Conservation (phyloP, 345 rosid species). For the Eucalyptus rudis region DNA sequence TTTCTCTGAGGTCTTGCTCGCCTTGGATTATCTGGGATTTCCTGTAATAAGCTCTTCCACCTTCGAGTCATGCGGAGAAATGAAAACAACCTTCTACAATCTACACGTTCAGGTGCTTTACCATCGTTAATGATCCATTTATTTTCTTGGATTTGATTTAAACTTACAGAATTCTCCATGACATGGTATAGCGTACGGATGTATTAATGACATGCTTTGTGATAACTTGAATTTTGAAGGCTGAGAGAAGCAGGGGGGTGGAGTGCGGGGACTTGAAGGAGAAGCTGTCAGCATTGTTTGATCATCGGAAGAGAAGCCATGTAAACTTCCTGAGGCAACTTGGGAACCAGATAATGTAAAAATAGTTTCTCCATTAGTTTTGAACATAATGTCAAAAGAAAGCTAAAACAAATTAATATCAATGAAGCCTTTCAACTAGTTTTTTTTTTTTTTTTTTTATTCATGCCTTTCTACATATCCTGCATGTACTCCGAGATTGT, state of each 20-base stretch:
- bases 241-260: background rate
- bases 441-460: too few species aligned
- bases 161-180: background rate
- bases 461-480: background rate
- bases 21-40: conserved; percentile 32
- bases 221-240: background rate
- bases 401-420: background rate
- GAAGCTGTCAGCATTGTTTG: conserved; percentile 15
- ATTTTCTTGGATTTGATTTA: background rate
- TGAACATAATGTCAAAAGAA: background rate
- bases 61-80: conserved; percentile 28
- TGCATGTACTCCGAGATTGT: background rate
- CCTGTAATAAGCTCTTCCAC: conserved; percentile 29
- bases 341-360: background rate
- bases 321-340: background rate
- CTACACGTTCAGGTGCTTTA: conserved; percentile 47
- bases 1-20: conserved; percentile 28
- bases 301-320: background rate
- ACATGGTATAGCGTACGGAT: background rate
- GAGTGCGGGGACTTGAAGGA: conserved; percentile 9
- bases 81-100: conserved; percentile 24
- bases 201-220: background rate
- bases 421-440: background rate
- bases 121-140: background rate
- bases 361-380: background rate